Evolutionary conservation across 2,329 filamentous ascomycete genomes (phyloP).

Genomic region (Endothia cerciana): DNA sequence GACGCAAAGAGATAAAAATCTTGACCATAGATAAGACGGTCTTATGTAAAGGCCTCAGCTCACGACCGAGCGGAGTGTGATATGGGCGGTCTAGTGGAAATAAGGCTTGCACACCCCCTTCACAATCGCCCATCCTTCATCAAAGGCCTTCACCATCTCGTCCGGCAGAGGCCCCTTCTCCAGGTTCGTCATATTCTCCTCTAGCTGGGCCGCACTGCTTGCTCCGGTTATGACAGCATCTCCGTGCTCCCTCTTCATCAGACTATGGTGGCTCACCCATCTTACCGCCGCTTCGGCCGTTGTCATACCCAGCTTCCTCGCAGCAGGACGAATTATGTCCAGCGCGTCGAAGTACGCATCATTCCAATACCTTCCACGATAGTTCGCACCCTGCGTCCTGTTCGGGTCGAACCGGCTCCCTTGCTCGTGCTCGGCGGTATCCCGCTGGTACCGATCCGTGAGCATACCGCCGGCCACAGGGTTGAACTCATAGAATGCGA

Average conservation of each 20-base stretch:
- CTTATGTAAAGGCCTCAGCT: neutral
- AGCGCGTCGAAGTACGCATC: slow-evolving; percentile 60
- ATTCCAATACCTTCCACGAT: slow-evolving; percentile 66
- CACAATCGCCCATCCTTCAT: slow-evolving; percentile 72
- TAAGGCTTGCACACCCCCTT: slow-evolving; percentile 46
- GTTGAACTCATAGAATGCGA: slow-evolving; percentile 46
- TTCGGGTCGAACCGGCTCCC: slow-evolving; percentile 45
- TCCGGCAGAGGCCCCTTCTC: slow-evolving; percentile 67
- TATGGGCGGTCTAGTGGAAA: slow-evolving; percentile 15
- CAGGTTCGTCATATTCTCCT: slow-evolving; percentile 50
- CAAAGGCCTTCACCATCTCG: slow-evolving; percentile 69
- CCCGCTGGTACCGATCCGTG: slow-evolving; percentile 43
- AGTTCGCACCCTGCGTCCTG: slow-evolving; percentile 44
- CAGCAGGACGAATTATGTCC: slow-evolving; percentile 61
- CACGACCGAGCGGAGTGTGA: neutral
- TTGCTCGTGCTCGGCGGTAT: slow-evolving; percentile 37
- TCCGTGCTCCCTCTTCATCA: slow-evolving; percentile 42
- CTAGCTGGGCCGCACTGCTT: slow-evolving; percentile 49
- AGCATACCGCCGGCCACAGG: slow-evolving; percentile 52
- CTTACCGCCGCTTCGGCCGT: slow-evolving; percentile 67
- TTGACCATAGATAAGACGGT: neutral
- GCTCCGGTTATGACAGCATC: slow-evolving; percentile 56
- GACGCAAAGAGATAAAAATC: too few relatives aligned
- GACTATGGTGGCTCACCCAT: slow-evolving; percentile 68
- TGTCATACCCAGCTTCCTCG: slow-evolving; percentile 63